Conservation (phyloP, 495 filamentous ascomycete species). For the Monascus purpureus region DNA sequence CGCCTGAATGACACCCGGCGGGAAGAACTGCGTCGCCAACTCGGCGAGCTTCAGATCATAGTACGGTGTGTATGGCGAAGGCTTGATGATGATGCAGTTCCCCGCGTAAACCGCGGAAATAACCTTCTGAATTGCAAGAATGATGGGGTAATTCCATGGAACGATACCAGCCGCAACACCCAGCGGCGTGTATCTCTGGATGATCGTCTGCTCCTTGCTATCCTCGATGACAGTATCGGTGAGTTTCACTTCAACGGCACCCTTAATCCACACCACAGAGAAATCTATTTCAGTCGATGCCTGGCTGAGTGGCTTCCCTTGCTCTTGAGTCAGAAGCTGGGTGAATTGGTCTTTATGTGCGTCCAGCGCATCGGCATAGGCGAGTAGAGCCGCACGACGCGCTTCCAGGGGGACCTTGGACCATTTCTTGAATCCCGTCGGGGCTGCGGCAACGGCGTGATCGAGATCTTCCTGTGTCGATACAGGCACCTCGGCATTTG, state of each 20-base stretch:
- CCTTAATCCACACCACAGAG: conserved; percentile 11
- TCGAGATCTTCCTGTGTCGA: conserved; percentile 39
- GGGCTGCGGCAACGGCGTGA: conserved; percentile 32
- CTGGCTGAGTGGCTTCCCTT: conserved; percentile 38
- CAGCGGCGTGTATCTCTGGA: too few relatives aligned
- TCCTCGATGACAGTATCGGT: conserved; percentile 28
- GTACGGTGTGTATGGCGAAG: conserved; percentile 45
- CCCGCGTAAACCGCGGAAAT: conserved; percentile 47
- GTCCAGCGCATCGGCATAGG: conserved; percentile 35
- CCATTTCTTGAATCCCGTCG: conserved; percentile 38
- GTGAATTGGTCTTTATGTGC: conserved; percentile 30
- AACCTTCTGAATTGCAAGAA: conserved; percentile 49
- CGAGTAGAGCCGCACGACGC: conserved; percentile 39
- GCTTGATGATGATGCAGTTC: conserved; percentile 48
- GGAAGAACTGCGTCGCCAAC: conserved; percentile 44
- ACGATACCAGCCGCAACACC: conserved; percentile 52
- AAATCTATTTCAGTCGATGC: conserved; percentile 13
- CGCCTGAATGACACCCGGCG: conserved; percentile 52
- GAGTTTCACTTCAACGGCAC: conserved; percentile 10
- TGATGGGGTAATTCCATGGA: conserved; percentile 50
- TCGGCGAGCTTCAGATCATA: conserved; percentile 51
- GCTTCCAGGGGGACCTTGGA: conserved; percentile 33
- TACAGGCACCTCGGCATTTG: conserved; percentile 40
- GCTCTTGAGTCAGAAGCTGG: conserved; percentile 37
- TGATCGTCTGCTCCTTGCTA: conserved; percentile 21